These are phyloP conservation scores for Physcomitrellopsis africana DNA, from an alignment of 225 moss, liverwort and hornwort species.

Conservation along the genomic window DNA sequence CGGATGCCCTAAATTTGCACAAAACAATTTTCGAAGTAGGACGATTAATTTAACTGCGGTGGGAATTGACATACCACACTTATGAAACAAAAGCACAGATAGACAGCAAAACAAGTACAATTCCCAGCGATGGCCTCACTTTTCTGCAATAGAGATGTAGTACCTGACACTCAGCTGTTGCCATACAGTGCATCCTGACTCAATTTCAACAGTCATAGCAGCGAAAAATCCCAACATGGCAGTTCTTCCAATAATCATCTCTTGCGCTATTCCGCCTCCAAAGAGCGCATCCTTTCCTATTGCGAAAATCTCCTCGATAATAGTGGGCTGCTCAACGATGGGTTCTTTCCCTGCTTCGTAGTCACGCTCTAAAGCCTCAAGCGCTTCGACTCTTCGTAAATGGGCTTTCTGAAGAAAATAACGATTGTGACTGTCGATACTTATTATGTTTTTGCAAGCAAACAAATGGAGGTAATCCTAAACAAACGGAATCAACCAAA, in stretches of 20 bases:
- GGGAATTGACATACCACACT: no score
- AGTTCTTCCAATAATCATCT: constrained; percentile 38
- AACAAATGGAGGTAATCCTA: no score
- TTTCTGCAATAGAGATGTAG: background rate
- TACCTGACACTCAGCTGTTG: constrained; percentile 41
- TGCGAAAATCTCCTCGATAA: background rate
- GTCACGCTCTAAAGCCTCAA: constrained; percentile 13
- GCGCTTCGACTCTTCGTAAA: constrained; percentile 1
- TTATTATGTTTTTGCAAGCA: background rate
- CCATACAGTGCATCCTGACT: constrained; percentile 37
- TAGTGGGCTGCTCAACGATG: background rate
- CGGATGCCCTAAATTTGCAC: no score
- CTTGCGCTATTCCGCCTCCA: constrained; percentile 34
- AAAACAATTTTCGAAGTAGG: no score
- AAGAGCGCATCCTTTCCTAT: constrained; percentile 14
- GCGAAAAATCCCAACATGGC: constrained; percentile 43
- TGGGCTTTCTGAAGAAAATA: constrained; percentile 15
- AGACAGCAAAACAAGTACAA: no score
- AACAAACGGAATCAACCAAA: no score
- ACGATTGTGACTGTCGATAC: background rate
- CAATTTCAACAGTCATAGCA: constrained; percentile 39
- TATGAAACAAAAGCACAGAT: no score
- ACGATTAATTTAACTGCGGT: no score
- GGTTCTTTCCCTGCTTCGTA: constrained; percentile 9
- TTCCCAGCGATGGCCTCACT: no score